Conservation (phyloP, 2,329 filamentous ascomycete species). For the Aureobasidium namibiae region DNA sequence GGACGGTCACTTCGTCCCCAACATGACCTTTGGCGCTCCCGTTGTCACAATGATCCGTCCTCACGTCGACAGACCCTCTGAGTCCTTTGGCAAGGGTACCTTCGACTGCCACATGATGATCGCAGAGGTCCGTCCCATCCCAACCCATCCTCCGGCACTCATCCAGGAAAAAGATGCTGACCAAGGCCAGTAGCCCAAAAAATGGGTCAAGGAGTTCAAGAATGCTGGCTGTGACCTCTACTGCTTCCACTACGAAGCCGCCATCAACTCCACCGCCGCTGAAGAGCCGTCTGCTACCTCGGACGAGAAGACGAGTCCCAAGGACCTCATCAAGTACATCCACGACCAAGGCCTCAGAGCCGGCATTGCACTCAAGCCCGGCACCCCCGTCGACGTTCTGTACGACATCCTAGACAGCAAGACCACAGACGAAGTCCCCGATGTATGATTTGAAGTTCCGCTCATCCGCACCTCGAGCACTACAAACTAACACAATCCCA, state of each 20-base stretch:
- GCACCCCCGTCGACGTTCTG: conserved; percentile 81
- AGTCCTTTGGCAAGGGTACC: conserved; percentile 69
- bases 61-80: conserved; percentile 68
- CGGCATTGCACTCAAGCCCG: conserved; percentile 91
- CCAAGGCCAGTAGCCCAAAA: conserved; percentile 64
- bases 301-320: conserved; percentile 68
- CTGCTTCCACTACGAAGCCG: conserved; percentile 99
- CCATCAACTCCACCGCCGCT: conserved; percentile 71
- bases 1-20: conserved; percentile 98
- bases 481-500: not conserved
- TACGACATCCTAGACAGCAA: conserved; percentile 77
- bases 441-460: conserved; percentile 49
- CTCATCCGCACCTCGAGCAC: no score
- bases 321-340: conserved; percentile 81
- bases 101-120: conserved; percentile 99
- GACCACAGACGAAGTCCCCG: conserved; percentile 68
- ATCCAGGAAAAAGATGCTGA: not conserved
- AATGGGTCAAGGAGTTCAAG: conserved; percentile 95
- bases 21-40: conserved; percentile 92
- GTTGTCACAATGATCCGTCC: conserved; percentile 89
- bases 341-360: conserved; percentile 82
- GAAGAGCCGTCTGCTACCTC: conserved; percentile 64
- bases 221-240: conserved; percentile 95
- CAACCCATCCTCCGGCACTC: not conserved
- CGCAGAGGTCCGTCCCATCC: conserved; percentile 57